Evolutionary conservation across 495 filamentous ascomycete species (phyloP).

Genomic region (Poronia punctata): DNA sequence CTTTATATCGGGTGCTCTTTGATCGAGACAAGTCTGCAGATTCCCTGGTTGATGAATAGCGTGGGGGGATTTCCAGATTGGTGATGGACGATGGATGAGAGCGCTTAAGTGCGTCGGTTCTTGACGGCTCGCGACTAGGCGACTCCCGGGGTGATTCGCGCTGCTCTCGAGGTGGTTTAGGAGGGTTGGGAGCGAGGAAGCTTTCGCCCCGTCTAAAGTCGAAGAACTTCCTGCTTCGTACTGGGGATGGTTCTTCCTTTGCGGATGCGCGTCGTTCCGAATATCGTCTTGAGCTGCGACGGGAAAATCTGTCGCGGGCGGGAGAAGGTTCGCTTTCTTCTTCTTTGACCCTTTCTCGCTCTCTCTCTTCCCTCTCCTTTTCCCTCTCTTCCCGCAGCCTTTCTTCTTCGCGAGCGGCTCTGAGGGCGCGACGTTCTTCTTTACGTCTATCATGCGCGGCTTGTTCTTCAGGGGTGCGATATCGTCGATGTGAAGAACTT

Average conservation of each 20-base stretch:
- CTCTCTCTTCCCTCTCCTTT: slow-evolving; percentile 11
- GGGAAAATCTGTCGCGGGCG: slow-evolving; percentile 19
- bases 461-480: slow-evolving; percentile 39
- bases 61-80: too few species aligned
- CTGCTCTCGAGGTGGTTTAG: too few species aligned
- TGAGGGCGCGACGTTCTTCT: slow-evolving; percentile 24
- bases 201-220: slow-evolving; percentile 31
- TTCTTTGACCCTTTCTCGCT: slow-evolving; percentile 21
- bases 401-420: slow-evolving; percentile 16
- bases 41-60: too few species aligned
- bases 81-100: too few species aligned
- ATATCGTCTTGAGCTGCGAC: slow-evolving; percentile 28
- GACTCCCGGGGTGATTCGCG: too few species aligned
- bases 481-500: slow-evolving; percentile 21
- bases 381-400: slow-evolving; percentile 17
- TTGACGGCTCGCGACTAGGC: too few species aligned
- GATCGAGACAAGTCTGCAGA: too few species aligned
- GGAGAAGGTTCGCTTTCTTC: slow-evolving; percentile 10
- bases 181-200: too few species aligned
- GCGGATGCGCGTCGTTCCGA: slow-evolving; percentile 13
- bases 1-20: too few species aligned
- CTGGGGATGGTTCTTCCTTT: slow-evolving; percentile 19
- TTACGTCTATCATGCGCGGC: slow-evolving; percentile 37
- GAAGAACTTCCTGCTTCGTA: slow-evolving; percentile 34
- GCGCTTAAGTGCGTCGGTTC: too few species aligned